phyloP scores from a whole-genome alignment of 2,329 filamentous ascomycete species.

The Epichloe sylvatica region DNA sequence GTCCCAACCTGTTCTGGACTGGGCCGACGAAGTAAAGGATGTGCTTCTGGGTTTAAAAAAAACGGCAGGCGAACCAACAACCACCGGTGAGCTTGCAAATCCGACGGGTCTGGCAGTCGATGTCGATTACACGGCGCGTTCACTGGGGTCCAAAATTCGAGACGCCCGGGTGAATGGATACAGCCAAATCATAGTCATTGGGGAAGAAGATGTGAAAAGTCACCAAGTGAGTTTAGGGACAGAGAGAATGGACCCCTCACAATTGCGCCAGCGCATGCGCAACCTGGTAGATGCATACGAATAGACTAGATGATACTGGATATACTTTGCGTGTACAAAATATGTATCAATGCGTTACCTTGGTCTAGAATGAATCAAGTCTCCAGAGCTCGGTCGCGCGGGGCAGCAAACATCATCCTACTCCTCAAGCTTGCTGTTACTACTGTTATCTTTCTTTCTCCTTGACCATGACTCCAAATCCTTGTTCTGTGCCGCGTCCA shows the following conservation, averaged over 20 bases:
- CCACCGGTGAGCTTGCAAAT: constrained; percentile 31
- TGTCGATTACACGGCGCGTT: constrained; percentile 48
- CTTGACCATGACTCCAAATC: not conserved
- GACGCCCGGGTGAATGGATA: constrained; percentile 62
- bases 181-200: constrained; percentile 59
- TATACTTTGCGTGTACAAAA: not conserved
- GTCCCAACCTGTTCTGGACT: constrained; percentile 36
- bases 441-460: not conserved
- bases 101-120: constrained; percentile 54
- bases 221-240: constrained; percentile 35
- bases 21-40: constrained; percentile 32
- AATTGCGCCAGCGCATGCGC: constrained; percentile 31
- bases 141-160: constrained; percentile 54
- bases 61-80: constrained; percentile 21
- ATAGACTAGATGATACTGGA: constrained; percentile 16
- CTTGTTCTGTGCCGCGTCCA: not conserved
- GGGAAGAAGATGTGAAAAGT: constrained; percentile 47
- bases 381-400: not conserved
- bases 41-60: constrained; percentile 34
- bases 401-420: not conserved
- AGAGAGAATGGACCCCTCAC: constrained; percentile 29
- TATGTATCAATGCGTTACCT: not conserved
- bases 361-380: not conserved
- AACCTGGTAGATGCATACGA: constrained; percentile 33
- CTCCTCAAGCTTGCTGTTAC: not conserved